phyloP scores from a whole-genome alignment of 768 basidiomycete genomes.

The Harrya chromipes region DNA sequence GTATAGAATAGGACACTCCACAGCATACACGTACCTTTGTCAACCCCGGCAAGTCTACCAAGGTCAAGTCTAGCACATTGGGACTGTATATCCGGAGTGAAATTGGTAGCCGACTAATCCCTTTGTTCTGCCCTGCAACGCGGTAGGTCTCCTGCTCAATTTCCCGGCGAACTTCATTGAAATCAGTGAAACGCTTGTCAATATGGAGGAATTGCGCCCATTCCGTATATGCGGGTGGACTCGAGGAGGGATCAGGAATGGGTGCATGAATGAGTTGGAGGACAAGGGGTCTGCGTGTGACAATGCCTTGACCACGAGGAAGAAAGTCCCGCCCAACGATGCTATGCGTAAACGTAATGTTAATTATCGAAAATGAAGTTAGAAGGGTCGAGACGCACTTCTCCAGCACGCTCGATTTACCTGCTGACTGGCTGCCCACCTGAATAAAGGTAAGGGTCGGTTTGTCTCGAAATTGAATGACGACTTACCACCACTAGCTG shows the following conservation, averaged over 20 bases:
- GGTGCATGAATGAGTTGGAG: constrained; percentile 95
- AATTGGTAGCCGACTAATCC: constrained; percentile 94
- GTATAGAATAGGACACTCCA: not conserved
- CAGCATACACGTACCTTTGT: constrained; percentile 72
- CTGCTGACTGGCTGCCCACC: constrained; percentile 96
- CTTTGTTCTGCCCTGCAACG: constrained; percentile 98
- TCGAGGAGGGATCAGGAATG: constrained; percentile 44
- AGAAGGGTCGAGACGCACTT: constrained; percentile 55
- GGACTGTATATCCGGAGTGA: constrained; percentile 95
- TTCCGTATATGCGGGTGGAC: constrained; percentile 58
- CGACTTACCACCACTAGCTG: constrained; percentile 80
- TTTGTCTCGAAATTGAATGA: not conserved
- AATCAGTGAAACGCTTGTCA: constrained; percentile 96
- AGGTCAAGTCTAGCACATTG: constrained; percentile 89
- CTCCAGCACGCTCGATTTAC: constrained; percentile 95
- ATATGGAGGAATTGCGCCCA: constrained; percentile 98
- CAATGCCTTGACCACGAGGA: constrained; percentile 88
- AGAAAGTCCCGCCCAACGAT: constrained; percentile 95
- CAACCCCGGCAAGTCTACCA: constrained; percentile 95
- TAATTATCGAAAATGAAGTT: not conserved
- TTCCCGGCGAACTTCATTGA: constrained; percentile 89
- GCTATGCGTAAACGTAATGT: constrained; percentile 36
- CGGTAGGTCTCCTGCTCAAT: constrained; percentile 98
- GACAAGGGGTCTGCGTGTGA: constrained; percentile 92
- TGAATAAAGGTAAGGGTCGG: constrained; percentile 27